A percentile compares a stretch with the other conserved stretches of the same genome.
Conservation (phyloP, 1,284 basidiomycete species). For the Trichosporon ovoides region DNA sequence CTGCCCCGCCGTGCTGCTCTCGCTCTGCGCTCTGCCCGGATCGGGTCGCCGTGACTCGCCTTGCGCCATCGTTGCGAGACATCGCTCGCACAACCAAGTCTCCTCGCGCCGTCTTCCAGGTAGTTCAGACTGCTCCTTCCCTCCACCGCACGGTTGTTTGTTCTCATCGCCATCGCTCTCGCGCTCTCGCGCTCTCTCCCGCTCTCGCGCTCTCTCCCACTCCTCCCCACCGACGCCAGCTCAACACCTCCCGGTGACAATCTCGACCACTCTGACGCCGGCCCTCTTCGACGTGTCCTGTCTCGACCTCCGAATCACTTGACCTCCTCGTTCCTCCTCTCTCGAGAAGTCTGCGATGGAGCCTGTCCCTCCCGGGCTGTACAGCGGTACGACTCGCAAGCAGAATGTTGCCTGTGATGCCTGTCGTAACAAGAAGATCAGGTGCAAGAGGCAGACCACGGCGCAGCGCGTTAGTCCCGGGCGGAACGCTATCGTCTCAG, state of each 20-base stretch:
- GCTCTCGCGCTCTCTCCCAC: no score
- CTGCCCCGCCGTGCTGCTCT: not conserved
- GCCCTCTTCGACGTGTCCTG: not conserved
- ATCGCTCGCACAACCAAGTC: no score
- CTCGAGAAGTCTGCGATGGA: slow-evolving; percentile 8
- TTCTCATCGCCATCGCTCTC: no score
- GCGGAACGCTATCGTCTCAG: not conserved
- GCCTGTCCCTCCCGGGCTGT: slow-evolving; percentile 10
- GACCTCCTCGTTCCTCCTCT: not conserved
- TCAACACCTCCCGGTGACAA: not conserved
- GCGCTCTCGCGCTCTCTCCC: no score
- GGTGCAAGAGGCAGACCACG: slow-evolving; percentile 25
- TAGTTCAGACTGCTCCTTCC: no score
- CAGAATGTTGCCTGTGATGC: slow-evolving; percentile 88
- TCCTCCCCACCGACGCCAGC: no score
- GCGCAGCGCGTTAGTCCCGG: slow-evolving; percentile 14
- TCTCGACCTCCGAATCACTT: not conserved
- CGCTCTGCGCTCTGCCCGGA: not conserved
- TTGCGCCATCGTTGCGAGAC: not conserved
- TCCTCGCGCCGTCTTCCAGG: no score
- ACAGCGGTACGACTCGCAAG: slow-evolving; percentile 49
- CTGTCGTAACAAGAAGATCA: slow-evolving; percentile 53
- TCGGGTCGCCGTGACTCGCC: not conserved
- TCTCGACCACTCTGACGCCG: not conserved
- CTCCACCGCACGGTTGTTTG: no score